Evolutionary conservation across 1,139 yeast species (phyloP).

Genomic region (Debaryomycetaceae sp.): DNA sequence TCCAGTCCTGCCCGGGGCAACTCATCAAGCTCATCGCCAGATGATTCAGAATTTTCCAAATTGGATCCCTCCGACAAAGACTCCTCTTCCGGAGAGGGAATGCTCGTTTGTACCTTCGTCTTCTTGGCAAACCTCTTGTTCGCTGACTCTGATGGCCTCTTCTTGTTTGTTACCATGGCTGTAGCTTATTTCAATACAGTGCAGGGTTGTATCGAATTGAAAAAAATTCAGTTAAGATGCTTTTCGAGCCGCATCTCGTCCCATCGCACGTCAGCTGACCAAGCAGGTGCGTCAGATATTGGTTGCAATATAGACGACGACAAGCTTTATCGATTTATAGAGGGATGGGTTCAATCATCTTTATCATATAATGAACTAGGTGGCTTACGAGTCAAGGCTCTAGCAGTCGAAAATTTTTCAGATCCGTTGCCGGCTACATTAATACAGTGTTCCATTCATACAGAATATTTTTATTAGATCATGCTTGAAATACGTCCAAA

Average conservation of each 20-base stretch:
- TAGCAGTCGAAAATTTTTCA: too few species aligned
- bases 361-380: too few species aligned
- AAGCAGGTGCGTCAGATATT: too few species aligned
- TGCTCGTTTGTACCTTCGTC: not conserved
- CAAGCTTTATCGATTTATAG: too few species aligned
- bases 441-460: not conserved
- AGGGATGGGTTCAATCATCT: too few species aligned
- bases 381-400: too few species aligned
- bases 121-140: not conserved
- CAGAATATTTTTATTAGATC: constrained; percentile 2
- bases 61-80: not conserved
- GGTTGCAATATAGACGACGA: too few species aligned
- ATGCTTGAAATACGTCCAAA: constrained; percentile 3
- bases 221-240: not conserved
- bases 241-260: not conserved
- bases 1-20: not conserved
- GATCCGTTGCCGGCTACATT: not conserved
- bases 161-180: not conserved
- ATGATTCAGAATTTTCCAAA: not conserved
- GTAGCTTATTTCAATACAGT: not conserved
- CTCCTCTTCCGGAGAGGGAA: not conserved
- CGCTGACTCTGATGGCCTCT: not conserved
- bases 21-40: not conserved
- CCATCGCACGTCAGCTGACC: too few species aligned
- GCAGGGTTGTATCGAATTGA: not conserved